Evolutionary conservation across 345 rosid species (phyloP), one percentile per base, ranked within the genome.

Genomic region (Rhizophora mangle): DNA sequence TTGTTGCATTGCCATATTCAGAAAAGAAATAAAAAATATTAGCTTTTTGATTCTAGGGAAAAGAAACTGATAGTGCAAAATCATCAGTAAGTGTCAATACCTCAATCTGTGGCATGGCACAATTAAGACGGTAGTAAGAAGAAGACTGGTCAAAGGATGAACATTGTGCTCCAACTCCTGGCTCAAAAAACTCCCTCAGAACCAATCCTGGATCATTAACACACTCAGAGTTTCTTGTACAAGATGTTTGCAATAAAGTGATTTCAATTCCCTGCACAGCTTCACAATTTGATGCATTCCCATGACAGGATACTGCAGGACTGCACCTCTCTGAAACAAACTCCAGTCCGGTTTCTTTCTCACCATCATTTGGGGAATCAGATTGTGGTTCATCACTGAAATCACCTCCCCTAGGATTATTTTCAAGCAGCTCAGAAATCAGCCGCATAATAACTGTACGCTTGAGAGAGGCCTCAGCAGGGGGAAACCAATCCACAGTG

Each of bases 401-500:
- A 46, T 63, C 82, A 52, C 63, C 64, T 72, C 79, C 86, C 77
- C 24, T 75, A 36, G 84, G 69, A 30, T 68, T 85, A 75, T 76
- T 77, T 73, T 88, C 84, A 68, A 95, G 85, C 51, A 89, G 91
- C 72, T 84, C 89, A 71, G 81, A 86, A 62, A 95, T 82, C 60
- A 95, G 81, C 76, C 81, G 85, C 87, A 92, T 88, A 70, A 95
- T 95, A 43, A 85, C 80, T 63, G 92, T 80, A 58, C 99, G 99
- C 81, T 95, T 95, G 69, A 92, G 83, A 62, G 96, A 95, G 52
- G 93, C 99, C 76, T 95, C 99, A 1, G 82, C 74, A 57, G 99
- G 96, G 34, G 80, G 96, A 75, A 95, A 95, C 99, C 99, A 95
- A 70, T 86, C 83, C 43, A 66, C 74, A 77, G 80, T 87, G 69